Percentiles rank a stretch among this genome's conserved stretches.
These are phyloP conservation scores for Neurospora pannonica DNA, from an alignment of 495 filamentous ascomycete species.

Conservation along the genomic window DNA sequence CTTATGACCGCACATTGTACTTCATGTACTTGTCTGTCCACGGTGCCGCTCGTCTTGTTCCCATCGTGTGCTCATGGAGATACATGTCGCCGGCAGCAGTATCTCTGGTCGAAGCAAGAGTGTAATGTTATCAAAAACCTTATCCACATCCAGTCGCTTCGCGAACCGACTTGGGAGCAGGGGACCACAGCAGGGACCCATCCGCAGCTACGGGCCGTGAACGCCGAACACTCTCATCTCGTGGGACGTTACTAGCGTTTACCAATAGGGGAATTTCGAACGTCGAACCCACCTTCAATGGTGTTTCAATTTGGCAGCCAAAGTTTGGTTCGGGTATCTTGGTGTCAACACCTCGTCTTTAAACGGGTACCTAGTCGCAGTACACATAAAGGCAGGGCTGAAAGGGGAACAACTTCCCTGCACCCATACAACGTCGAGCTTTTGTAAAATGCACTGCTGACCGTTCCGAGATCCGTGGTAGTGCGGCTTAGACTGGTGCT, in stretches of 20 bases:
- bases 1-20: neutral
- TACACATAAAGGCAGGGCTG: constrained; percentile 12
- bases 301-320: neutral
- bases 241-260: constrained; percentile 15
- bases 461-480: constrained; percentile 5
- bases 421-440: neutral
- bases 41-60: neutral
- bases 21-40: neutral
- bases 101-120: neutral
- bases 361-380: neutral
- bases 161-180: neutral
- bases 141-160: neutral
- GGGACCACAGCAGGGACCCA: neutral
- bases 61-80: neutral
- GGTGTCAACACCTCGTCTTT: constrained; percentile 6
- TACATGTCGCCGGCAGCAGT: neutral
- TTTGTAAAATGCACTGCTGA: constrained; percentile 6
- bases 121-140: neutral
- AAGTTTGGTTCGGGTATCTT: constrained; percentile 8
- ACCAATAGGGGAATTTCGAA: constrained; percentile 23
- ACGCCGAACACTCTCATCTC: constrained; percentile 7
- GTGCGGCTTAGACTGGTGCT: neutral
- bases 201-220: constrained; percentile 18
- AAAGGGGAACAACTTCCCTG: constrained; percentile 6
- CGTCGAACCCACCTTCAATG: neutral